A percentile compares a stretch with the other conserved stretches of the same genome.
phyloP scores from a whole-genome alignment of 805 yeast species.

The Candida coquimbonensis region DNA sequence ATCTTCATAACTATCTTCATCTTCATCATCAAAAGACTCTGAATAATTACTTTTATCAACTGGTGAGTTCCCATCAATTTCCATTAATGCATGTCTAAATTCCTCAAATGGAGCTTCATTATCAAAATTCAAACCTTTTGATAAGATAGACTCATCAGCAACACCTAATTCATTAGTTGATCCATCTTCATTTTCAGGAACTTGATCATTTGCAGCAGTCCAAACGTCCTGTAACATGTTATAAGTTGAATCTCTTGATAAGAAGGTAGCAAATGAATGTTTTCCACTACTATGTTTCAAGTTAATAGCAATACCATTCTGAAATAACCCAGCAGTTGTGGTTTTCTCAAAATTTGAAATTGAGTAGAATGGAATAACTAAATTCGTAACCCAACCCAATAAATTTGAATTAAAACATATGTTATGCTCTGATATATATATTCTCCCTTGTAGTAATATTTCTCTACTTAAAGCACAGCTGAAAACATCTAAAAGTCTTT shows the following conservation, averaged over 20 bases:
- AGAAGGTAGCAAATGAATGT: conserved; percentile 81
- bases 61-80: conserved; percentile 36
- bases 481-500: conserved; percentile 76
- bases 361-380: conserved; percentile 66
- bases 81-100: conserved; percentile 32
- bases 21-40: conserved; percentile 12
- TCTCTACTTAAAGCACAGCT: conserved; percentile 87
- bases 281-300: conserved; percentile 34
- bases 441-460: conserved; percentile 77
- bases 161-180: background rate
- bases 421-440: conserved; percentile 72
- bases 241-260: conserved; percentile 71
- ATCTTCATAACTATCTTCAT: conserved; percentile 24
- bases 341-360: conserved; percentile 71
- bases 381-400: conserved; percentile 84
- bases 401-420: conserved; percentile 83
- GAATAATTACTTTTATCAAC: conserved; percentile 13
- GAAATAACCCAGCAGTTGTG: conserved; percentile 82
- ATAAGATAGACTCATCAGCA: conserved; percentile 10
- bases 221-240: conserved; percentile 41
- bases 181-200: background rate
- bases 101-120: conserved; percentile 15
- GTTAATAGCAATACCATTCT: conserved; percentile 63
- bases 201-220: conserved; percentile 15
- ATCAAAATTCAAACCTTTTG: conserved; percentile 13